These are phyloP conservation scores for Nidularia pulvinata DNA, from an alignment of 768 basidiomycete genomes.

Conservation along the genomic window DNA sequence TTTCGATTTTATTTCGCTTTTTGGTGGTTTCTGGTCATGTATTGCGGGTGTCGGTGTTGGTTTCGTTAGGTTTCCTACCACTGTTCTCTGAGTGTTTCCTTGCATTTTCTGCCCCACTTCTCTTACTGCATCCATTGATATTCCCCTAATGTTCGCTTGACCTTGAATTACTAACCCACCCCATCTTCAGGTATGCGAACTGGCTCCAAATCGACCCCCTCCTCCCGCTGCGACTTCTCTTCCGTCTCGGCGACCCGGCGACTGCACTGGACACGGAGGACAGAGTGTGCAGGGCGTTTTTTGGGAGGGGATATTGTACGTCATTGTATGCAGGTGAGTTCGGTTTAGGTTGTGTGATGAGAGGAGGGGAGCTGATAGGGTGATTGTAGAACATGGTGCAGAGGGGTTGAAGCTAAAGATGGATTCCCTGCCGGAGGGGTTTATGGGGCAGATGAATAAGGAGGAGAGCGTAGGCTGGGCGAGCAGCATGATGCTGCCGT, in stretches of 20 bases:
- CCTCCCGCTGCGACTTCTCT: background rate
- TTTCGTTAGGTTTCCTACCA: too few relatives aligned
- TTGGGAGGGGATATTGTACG: background rate
- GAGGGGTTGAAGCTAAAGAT: too few relatives aligned
- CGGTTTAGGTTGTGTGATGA: too few relatives aligned
- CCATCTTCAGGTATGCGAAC: background rate
- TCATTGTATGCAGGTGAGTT: too few relatives aligned
- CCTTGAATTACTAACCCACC: background rate
- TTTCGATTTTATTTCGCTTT: background rate
- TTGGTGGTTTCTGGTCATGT: too few relatives aligned
- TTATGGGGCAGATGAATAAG: constrained; percentile 5
- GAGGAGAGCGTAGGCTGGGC: constrained; percentile 11
- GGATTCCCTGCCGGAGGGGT: constrained; percentile 2
- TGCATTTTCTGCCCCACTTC: too few relatives aligned
- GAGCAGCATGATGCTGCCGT: constrained; percentile 10
- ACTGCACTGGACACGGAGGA: background rate
- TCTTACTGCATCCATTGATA: too few relatives aligned
- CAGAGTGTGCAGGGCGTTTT: constrained; percentile 8
- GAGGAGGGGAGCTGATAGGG: too few relatives aligned
- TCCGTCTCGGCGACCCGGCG: background rate
- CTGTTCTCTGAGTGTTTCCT: too few relatives aligned
- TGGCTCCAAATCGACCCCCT: background rate
- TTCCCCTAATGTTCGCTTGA: too few relatives aligned
- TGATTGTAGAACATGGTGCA: too few relatives aligned
- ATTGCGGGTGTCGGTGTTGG: too few relatives aligned